phyloP scores from a whole-genome alignment of 371 early-diverging fungal species.

The Batrachochytrium dendrobatidis region DNA sequence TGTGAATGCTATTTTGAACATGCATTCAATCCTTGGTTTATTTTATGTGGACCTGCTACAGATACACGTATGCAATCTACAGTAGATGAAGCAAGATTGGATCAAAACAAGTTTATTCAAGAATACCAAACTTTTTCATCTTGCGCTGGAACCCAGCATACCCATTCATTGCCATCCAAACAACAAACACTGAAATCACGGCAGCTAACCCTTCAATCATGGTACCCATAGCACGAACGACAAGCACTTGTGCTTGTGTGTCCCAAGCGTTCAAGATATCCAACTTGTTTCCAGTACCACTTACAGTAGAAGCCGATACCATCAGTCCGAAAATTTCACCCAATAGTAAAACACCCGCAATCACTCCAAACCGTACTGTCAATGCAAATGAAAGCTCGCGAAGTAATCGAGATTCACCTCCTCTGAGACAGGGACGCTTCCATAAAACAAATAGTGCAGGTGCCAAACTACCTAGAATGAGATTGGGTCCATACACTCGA shows the following conservation, averaged over 20 bases:
- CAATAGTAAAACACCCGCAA: background rate
- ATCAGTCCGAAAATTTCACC: background rate
- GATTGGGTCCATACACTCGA: constrained; percentile 61
- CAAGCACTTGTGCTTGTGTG: background rate
- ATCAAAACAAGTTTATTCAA: background rate
- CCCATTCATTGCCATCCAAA: background rate
- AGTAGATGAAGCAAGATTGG: background rate
- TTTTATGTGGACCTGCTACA: too few species aligned
- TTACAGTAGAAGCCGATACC: background rate
- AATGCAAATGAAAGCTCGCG: background rate
- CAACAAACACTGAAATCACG: background rate
- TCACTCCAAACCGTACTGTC: background rate
- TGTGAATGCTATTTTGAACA: too few species aligned
- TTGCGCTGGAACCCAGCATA: background rate
- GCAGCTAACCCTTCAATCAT: background rate
- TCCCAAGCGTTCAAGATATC: background rate
- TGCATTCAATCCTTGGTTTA: too few species aligned
- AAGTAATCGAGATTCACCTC: constrained; percentile 1
- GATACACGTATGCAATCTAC: too few species aligned
- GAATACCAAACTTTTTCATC: background rate
- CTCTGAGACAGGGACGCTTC: constrained; percentile 21
- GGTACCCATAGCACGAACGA: background rate
- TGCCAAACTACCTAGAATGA: constrained; percentile 37
- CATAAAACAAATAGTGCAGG: constrained; percentile 23
- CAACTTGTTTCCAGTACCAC: background rate